Percentiles rank a stretch among this genome's conserved stretches.
Evolutionary conservation across 371 early-diverging fungal species (phyloP).

Genomic region (Entomophthora muscae): DNA sequence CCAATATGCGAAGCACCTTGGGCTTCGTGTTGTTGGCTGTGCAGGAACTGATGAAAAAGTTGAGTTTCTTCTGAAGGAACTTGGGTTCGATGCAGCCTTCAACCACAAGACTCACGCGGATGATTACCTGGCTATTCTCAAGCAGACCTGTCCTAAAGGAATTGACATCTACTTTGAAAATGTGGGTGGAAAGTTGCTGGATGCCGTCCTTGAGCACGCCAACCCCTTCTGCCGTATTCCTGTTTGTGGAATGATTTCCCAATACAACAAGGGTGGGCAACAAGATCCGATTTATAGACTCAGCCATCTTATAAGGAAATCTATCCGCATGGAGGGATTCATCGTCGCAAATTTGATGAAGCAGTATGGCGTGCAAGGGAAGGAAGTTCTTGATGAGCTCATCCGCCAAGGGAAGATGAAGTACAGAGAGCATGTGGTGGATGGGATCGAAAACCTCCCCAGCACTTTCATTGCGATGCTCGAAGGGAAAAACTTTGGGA

Average conservation of each 20-base stretch:
- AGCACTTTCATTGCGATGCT: conserved; percentile 36
- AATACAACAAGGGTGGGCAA: conserved; percentile 30
- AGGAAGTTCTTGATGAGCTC: conserved; percentile 23
- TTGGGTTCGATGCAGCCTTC: conserved; percentile 43
- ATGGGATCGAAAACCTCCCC: conserved; percentile 40
- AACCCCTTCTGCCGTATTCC: conserved; percentile 26
- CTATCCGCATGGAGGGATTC: conserved; percentile 34
- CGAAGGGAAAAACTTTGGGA: conserved; percentile 50
- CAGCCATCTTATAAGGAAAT: conserved; percentile 22
- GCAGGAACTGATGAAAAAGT: conserved; percentile 53
- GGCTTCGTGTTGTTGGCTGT: conserved; percentile 38
- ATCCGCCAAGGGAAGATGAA: conserved; percentile 21
- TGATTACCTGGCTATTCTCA: conserved; percentile 16
- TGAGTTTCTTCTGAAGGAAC: too few species aligned
- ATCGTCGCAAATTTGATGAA: conserved; percentile 23
- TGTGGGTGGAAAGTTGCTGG: conserved; percentile 41
- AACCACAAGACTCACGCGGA: conserved; percentile 43
- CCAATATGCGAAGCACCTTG: conserved; percentile 37
- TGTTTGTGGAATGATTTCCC: conserved; percentile 39
- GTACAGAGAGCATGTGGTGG: conserved; percentile 27
- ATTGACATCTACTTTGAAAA: conserved; percentile 52
- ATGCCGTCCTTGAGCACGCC: conserved; percentile 19
- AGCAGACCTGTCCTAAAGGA: conserved; percentile 32
- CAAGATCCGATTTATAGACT: conserved; percentile 27
- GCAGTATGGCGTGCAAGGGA: conserved; percentile 20